phyloP scores from a whole-genome alignment of 2,329 filamentous ascomycete genomes.

The Penicillium sp. region DNA sequence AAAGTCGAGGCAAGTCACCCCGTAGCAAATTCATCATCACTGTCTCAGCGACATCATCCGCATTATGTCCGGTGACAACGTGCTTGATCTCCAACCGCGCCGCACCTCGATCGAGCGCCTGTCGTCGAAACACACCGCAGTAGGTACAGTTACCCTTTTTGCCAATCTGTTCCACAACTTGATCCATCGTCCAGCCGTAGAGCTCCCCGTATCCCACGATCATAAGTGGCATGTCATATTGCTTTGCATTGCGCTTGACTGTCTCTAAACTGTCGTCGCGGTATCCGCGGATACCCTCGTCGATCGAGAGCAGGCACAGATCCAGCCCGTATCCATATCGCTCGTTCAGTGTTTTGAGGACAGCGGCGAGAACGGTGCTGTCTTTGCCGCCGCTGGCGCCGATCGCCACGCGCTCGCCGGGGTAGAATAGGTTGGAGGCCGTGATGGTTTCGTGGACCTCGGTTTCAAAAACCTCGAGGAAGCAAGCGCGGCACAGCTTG shows the following conservation, averaged over 20 bases:
- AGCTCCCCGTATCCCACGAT: constrained; percentile 92
- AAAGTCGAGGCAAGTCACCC: constrained; percentile 82
- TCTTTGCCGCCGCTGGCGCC: constrained; percentile 97
- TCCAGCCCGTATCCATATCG: constrained; percentile 82
- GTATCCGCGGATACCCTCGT: constrained; percentile 97
- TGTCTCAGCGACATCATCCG: constrained; percentile 94
- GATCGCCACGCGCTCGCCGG: constrained; percentile 85
- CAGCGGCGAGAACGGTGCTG: constrained; percentile 90
- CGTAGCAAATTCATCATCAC: constrained; percentile 95
- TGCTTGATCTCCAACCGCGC: constrained; percentile 84
- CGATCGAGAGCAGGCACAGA: constrained; percentile 83
- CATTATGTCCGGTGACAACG: constrained; percentile 96
- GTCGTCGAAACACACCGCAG: constrained; percentile 91
- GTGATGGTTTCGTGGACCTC: constrained; percentile 93
- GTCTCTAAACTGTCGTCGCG: constrained; percentile 94
- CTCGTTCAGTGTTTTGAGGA: constrained; percentile 91
- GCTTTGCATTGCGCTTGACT: constrained; percentile 85
- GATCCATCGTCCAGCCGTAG: constrained; percentile 99
- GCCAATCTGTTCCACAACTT: constrained; percentile 91
- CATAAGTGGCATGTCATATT: constrained; percentile 87
- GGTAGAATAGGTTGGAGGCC: constrained; percentile 73
- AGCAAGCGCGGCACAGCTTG: constrained; percentile 88
- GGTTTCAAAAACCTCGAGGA: constrained; percentile 81
- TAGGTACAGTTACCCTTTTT: constrained; percentile 99
- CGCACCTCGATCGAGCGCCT: constrained; percentile 89